Base-by-base conservation (phyloP, 352 stramenopile genomes). In the Globisporangium viniferum region DNA sequence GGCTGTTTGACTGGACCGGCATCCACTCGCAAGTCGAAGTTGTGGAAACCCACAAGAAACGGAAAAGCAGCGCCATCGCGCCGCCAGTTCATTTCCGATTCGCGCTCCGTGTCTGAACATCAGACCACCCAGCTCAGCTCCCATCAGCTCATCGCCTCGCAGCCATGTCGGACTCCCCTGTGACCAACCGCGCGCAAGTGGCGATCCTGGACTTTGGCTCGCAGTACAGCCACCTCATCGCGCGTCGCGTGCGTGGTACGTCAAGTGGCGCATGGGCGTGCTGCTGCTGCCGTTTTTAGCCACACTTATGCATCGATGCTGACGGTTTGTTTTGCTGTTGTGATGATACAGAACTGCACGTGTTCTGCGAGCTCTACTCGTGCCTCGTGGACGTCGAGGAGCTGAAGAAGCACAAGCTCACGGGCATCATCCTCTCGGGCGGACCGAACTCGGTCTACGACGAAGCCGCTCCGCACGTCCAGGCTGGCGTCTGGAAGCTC, bases 161-260 rank as follows among this genome's bases (percentile, higher is more conserved):
- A 72, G 74, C 41, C 70, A 93, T 93, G 85, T 70, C 76, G 64
- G 82, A 92, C 61, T 91, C 84, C 46, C 85, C 86, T 57, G 88
- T 95, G 78, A 93, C 86, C 51, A 89, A 97, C 77, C 96, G 96
- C 61, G 85, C 94, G 65, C 94, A 99, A 86, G 93, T 99, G 66
- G 96, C 97, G 36, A 99, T 99, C 81, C 87, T 99, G 55, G 98
- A 99, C 88, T 99, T 99, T 80, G 98, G 98, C 44, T 99, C 94
- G 62, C 98, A 99, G 84, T 99, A 99, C 88, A 98, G 92, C 75
- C 98, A 99, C 82, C 88, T 99, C 56, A 99, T 99, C 74, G 98
- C 97, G 55, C 90, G 98, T 74, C 90, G 98, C 55, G 95, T 99
- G 59, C 94, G 98, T 60, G 87, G 86, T 88, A 74, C 70, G 74